phyloP scores from a whole-genome alignment of 1,284 basidiomycete species.

The Meripilus lineatus region DNA sequence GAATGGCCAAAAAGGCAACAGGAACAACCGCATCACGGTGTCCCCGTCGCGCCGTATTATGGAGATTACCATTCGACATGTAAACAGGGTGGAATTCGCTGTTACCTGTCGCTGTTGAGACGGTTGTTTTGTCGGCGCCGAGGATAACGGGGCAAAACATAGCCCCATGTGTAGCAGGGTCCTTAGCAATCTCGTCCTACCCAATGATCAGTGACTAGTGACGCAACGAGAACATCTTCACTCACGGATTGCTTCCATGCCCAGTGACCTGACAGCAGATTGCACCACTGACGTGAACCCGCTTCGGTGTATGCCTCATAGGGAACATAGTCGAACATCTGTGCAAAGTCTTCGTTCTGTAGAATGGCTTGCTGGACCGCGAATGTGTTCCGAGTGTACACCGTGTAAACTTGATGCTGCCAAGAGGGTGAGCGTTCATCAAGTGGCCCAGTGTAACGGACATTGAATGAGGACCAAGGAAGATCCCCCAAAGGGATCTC shows the following conservation, averaged over 20 bases:
- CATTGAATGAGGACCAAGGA: too few relatives aligned
- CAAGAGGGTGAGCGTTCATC: constrained; percentile 12
- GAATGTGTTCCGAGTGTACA: too few relatives aligned
- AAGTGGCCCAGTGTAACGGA: constrained; percentile 11
- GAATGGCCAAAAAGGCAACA: constrained; percentile 23
- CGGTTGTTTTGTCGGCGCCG: constrained; percentile 26
- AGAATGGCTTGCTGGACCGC: constrained; percentile 12
- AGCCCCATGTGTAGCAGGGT: constrained; percentile 11
- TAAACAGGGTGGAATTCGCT: constrained; percentile 19
- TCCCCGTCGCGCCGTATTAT: constrained; percentile 19
- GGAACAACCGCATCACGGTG: too few relatives aligned
- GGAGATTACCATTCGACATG: constrained; percentile 15
- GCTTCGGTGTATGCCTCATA: too few relatives aligned
- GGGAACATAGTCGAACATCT: constrained; percentile 9
- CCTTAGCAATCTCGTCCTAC: constrained; percentile 6
- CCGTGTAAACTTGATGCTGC: constrained; percentile 11
- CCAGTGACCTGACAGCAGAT: too few relatives aligned
- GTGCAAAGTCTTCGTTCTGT: constrained; percentile 6
- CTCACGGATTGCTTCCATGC: constrained; percentile 12
- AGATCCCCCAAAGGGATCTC: too few relatives aligned
- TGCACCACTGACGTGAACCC: neutral
- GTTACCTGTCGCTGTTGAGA: constrained; percentile 23
- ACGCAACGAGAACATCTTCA: neutral
- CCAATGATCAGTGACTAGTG: neutral
- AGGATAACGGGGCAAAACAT: constrained; percentile 20